Evolutionary conservation across 2,329 filamentous ascomycete genomes (phyloP), one percentile per base, ranked within the genome.

Genomic region (Botrytis cinerea): DNA sequence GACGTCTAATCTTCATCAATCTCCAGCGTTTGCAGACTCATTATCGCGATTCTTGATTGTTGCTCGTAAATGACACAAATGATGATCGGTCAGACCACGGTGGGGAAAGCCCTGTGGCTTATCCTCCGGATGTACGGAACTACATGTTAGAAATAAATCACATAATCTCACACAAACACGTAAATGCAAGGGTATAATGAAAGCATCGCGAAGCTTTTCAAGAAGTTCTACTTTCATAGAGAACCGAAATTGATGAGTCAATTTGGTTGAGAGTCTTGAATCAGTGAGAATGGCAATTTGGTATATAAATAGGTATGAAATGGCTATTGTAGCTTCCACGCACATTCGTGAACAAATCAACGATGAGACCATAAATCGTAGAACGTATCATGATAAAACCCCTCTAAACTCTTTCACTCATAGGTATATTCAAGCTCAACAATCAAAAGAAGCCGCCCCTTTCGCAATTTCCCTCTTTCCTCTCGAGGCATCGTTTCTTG

Each of bases 51-150:
- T 16, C 7, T 69, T 8, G 9, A 25, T 54, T 32, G 69, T 46
- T 54, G 28, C 25, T 71, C 59, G 69, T 40, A 71, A 54, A 32
- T 64, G 60, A 71, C 35, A 32, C 68, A 60, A 62, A 64, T 40
- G 25, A 54, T 38, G 22, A 40, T 28, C 32, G 18, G 59, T 64
- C 43, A 46, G 69, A 71, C 25, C 32, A 48, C 22, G 22, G 45
- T 63, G 59, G 45, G 69, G 59, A 71, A 32, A 38, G 38, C 20
- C 61, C n/a, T 64, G 43, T 63, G 45, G 59, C 45, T 67, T 28
- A 40, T 40, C 2, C 25, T 63, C 28, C 61, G 70, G 70, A 72
- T 67, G 25, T 67, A 67, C 62, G 62, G 70, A 72, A 40, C 38
- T 38, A 38, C 38, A 48, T 68, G 60, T 38, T 69, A 40, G 22